A percentile compares a stretch with the other conserved stretches of the same genome.
Conservation (phyloP, 2,329 filamentous ascomycete genomes). For the Endocalyx cinctus region DNA sequence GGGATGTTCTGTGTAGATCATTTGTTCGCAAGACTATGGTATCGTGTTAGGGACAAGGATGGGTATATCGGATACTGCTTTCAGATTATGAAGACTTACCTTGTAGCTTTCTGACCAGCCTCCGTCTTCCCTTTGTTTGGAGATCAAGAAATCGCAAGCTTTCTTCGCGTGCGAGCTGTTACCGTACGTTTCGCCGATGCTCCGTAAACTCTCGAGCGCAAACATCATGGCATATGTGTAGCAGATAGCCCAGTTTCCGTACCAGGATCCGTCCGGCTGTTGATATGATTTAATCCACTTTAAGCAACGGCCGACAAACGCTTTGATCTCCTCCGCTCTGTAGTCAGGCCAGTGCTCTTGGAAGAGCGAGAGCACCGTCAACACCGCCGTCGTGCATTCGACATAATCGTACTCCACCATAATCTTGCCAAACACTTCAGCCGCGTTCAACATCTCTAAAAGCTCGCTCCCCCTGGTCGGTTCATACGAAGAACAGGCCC, state of each 20-base stretch:
- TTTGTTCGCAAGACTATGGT: constrained; percentile 74
- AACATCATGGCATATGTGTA: constrained; percentile 98
- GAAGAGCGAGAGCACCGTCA: constrained; percentile 83
- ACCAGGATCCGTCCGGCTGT: constrained; percentile 84
- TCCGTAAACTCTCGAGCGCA: constrained; percentile 78
- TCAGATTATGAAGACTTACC: constrained; percentile 33
- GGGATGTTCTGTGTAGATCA: constrained; percentile 68
- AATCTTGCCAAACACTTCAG: constrained; percentile 92
- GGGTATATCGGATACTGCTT: too few relatives aligned
- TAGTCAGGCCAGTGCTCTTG: constrained; percentile 77
- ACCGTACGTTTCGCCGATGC: constrained; percentile 74
- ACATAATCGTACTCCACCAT: constrained; percentile 99
- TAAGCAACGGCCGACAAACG: constrained; percentile 69
- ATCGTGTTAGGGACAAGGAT: too few relatives aligned
- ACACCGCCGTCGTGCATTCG: constrained; percentile 92
- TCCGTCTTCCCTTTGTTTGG: constrained; percentile 80
- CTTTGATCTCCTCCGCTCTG: constrained; percentile 66
- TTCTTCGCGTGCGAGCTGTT: constrained; percentile 67
- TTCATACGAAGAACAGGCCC: constrained; percentile 90
- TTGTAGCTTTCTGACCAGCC: constrained; percentile 96
- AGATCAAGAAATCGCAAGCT: constrained; percentile 81
- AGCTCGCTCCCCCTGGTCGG: constrained; percentile 70
- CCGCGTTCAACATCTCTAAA: constrained; percentile 85
- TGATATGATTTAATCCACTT: constrained; percentile 80
- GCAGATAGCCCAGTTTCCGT: constrained; percentile 96